Percentiles rank a stretch among this genome's conserved stretches.
These are phyloP conservation scores for Phytophthora pini DNA, from an alignment of 352 stramenopile genomes.

Conservation along the genomic window DNA sequence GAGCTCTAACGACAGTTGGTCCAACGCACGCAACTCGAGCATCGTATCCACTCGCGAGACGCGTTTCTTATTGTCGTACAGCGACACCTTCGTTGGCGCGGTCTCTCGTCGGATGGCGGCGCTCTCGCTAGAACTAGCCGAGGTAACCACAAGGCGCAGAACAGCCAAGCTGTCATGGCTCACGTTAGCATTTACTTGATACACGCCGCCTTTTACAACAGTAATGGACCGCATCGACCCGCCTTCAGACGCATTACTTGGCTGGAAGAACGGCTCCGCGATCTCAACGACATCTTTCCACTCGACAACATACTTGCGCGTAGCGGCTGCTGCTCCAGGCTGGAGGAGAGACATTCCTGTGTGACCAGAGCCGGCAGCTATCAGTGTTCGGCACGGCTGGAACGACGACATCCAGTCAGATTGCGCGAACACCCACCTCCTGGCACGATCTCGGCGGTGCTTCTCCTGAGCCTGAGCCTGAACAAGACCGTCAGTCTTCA, in stretches of 20 bases:
- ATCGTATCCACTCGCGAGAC: conserved; percentile 45
- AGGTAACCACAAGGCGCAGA: conserved; percentile 28
- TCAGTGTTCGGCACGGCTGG: conserved; percentile 20
- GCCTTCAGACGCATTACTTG: conserved; percentile 5
- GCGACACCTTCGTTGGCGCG: conserved; percentile 36
- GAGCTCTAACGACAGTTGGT: conserved; percentile 43
- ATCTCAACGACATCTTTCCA: conserved; percentile 37
- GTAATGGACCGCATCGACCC: conserved; percentile 16
- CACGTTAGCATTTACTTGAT: conserved; percentile 54
- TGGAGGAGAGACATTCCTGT: conserved; percentile 25
- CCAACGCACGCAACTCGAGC: conserved; percentile 35
- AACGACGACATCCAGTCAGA: conserved; percentile 40
- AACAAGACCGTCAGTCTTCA: conserved; percentile 5
- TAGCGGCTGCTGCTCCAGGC: conserved; percentile 8
- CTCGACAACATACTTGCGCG: conserved; percentile 27
- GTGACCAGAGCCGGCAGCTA: conserved; percentile 9
- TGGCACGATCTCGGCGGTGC: conserved; percentile 20
- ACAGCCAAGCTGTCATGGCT: conserved; percentile 39
- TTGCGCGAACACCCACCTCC: conserved; percentile 28
- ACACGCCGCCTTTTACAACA: conserved; percentile 39
- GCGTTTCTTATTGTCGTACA: conserved; percentile 52
- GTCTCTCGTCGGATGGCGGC: conserved; percentile 15
- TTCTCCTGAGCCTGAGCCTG: conserved; percentile 16
- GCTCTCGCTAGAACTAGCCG: not conserved
- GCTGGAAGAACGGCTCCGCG: conserved; percentile 29